Evolutionary conservation across 139 green algal species (phyloP).

Genomic region (Chlamydomonas applanata): DNA sequence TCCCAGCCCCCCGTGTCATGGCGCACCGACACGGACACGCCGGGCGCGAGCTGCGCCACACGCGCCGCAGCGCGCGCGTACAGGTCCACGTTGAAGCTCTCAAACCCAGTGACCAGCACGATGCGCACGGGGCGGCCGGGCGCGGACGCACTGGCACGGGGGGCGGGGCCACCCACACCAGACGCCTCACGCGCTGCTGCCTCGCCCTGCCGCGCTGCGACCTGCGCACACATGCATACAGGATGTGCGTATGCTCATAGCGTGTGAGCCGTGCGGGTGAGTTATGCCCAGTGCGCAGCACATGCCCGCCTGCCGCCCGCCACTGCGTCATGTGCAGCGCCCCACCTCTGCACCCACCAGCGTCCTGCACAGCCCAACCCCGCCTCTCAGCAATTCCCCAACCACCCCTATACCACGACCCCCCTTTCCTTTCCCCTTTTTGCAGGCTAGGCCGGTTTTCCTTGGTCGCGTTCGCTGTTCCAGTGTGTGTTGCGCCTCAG

Average conservation of each 20-base stretch:
- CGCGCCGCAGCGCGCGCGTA: slow-evolving; percentile 72
- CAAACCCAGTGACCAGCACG: slow-evolving; percentile 94
- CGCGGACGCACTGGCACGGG: background rate
- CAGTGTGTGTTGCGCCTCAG: no score
- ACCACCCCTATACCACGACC: no score
- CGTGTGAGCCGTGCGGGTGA: background rate
- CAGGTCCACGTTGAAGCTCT: slow-evolving; percentile 93
- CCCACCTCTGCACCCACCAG: no score
- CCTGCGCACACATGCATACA: background rate
- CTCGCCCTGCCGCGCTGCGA: background rate
- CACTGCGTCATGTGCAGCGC: no score
- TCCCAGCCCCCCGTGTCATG: background rate
- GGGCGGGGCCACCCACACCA: background rate
- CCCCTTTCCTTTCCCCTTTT: no score
- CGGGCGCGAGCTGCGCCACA: slow-evolving; percentile 17
- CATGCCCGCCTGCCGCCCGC: no score
- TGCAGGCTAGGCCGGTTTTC: no score
- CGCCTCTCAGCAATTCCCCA: no score
- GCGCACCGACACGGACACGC: slow-evolving; percentile 23
- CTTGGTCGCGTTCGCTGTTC: no score
- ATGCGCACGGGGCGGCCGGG: slow-evolving; percentile 55
- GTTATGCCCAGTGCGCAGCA: no score
- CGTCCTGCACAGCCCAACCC: no score
- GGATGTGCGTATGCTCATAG: no score
- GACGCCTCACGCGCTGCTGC: background rate